Evolutionary conservation across 2,329 filamentous ascomycete species (phyloP).

Genomic region (Rutstroemia sp.): DNA sequence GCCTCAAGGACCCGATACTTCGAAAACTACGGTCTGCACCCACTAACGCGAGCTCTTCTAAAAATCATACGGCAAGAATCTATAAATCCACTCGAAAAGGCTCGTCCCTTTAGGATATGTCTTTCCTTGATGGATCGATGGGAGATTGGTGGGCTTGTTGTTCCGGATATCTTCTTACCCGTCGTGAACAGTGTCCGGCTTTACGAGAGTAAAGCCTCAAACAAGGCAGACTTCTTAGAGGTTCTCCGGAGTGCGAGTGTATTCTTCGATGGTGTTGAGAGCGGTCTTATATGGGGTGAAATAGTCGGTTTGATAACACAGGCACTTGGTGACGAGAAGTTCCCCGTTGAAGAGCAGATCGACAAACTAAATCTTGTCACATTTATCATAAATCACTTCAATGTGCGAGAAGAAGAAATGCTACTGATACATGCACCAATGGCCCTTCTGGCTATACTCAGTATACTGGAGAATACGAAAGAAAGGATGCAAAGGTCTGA

Average conservation of each 20-base stretch:
- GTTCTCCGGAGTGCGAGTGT: constrained; percentile 88
- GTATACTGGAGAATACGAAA: constrained; percentile 50
- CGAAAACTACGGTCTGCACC: constrained; percentile 65
- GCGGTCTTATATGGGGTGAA: constrained; percentile 84
- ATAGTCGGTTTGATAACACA: constrained; percentile 61
- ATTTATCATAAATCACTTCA: constrained; percentile 84
- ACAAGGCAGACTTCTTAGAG: constrained; percentile 70
- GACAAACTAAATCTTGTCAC: constrained; percentile 65
- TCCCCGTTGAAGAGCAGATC: constrained; percentile 37
- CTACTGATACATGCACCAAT: constrained; percentile 76
- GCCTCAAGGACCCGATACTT: constrained; percentile 71
- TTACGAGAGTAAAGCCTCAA: constrained; percentile 59
- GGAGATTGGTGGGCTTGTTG: constrained; percentile 88
- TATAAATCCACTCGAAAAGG: constrained; percentile 56
- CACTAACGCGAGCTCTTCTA: constrained; percentile 67
- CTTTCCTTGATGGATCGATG: constrained; percentile 96
- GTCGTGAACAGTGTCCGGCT: constrained; percentile 71
- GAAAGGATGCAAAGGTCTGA: constrained; percentile 29
- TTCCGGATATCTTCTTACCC: constrained; percentile 82
- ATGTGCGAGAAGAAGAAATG: constrained; percentile 95
- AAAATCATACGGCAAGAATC: constrained; percentile 60
- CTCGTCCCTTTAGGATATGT: constrained; percentile 83
- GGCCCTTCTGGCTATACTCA: constrained; percentile 54
- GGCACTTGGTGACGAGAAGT: constrained; percentile 42
- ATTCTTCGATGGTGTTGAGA: constrained; percentile 97